These are phyloP conservation scores for Daldinia childiae DNA, from an alignment of 495 filamentous ascomycete species.

Conservation along the genomic window DNA sequence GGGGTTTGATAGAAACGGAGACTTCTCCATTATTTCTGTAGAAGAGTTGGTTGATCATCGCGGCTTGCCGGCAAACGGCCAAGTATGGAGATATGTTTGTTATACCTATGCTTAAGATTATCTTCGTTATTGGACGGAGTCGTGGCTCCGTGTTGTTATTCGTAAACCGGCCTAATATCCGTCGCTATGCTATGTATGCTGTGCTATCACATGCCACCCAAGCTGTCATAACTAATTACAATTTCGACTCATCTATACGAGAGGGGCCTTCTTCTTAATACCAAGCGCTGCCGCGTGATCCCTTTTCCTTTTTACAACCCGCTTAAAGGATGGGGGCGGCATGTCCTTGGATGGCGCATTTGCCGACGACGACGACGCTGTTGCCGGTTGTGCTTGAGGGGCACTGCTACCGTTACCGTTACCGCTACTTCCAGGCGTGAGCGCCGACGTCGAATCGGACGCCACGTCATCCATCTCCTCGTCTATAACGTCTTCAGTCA, in stretches of 20 bases:
- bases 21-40: background rate
- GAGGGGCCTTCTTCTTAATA: constrained; percentile 86
- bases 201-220: constrained; percentile 10
- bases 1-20: background rate
- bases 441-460: background rate
- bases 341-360: constrained; percentile 47
- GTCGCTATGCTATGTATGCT: constrained; percentile 14
- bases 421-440: background rate
- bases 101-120: background rate
- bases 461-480: constrained; percentile 40
- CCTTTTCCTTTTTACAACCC: constrained; percentile 86
- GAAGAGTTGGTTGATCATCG: background rate
- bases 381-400: constrained; percentile 2
- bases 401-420: constrained; percentile 14
- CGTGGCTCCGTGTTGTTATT: background rate
- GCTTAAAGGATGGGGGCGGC: constrained; percentile 76
- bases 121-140: background rate
- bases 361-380: constrained; percentile 35
- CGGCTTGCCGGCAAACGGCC: background rate
- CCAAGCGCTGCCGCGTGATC: constrained; percentile 74
- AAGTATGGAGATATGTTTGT: background rate
- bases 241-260: constrained; percentile 45
- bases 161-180: constrained; percentile 1
- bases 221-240: background rate
- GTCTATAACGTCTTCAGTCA: constrained; percentile 62